These are phyloP conservation scores for Fallopia convolvulus DNA, from an alignment of 148 eudicot species.

Conservation along the genomic window DNA sequence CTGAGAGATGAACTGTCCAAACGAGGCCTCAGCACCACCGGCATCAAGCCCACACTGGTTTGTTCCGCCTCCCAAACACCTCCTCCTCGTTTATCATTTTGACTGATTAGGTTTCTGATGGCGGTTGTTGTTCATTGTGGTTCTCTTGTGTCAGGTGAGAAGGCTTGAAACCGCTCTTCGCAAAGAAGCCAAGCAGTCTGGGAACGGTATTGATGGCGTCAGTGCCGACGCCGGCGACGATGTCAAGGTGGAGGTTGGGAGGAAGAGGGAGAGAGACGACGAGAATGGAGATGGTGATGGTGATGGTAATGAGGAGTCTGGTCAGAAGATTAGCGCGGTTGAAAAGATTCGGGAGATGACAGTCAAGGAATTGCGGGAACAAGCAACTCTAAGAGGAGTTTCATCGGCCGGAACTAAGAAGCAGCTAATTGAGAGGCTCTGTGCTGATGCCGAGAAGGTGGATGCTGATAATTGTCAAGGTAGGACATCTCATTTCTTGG, in stretches of 20 bases:
- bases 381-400: slow-evolving; percentile 55
- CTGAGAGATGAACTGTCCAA: slow-evolving; percentile 61
- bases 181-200: slow-evolving; percentile 23
- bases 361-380: slow-evolving; percentile 47
- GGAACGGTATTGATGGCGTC: slow-evolving; percentile 7
- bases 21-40: slow-evolving; percentile 65
- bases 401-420: slow-evolving; percentile 56
- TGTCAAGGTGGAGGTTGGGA: slow-evolving; percentile 14
- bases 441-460: slow-evolving; percentile 19
- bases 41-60: slow-evolving; percentile 64
- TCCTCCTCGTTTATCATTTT: neutral
- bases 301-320: slow-evolving; percentile 20
- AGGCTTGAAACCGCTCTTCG: slow-evolving; percentile 53
- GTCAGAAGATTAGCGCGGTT: slow-evolving; percentile 33
- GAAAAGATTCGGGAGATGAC: slow-evolving; percentile 51
- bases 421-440: slow-evolving; percentile 61
- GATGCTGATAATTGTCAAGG: slow-evolving; percentile 26
- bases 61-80: neutral
- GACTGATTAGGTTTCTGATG: neutral
- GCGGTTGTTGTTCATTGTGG: neutral
- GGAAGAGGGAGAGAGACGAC: slow-evolving; percentile 42
- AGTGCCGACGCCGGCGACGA: neutral
- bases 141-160: slow-evolving; percentile 33
- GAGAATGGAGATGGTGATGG: slow-evolving; percentile 17
- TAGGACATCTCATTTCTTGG: slow-evolving; percentile 11